Conservation (phyloP, 345 rosid genomes). For the Litchi chinensis region DNA sequence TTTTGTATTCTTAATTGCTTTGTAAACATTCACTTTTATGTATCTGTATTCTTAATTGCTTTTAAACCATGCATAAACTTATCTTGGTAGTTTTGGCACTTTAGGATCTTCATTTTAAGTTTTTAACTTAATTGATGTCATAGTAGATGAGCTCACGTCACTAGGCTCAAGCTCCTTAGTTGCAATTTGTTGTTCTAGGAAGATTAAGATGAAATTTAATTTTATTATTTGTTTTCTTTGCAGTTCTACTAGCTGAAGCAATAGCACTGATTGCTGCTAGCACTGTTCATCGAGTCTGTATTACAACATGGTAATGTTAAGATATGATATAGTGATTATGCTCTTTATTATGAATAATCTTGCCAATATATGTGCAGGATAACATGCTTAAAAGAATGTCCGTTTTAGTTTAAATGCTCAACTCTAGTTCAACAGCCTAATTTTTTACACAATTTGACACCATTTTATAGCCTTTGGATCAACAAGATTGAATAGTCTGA, state of each 20-base stretch:
- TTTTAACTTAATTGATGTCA: constrained; percentile 1
- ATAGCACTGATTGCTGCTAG: constrained; percentile 72
- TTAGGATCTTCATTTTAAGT: background rate
- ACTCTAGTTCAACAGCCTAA: background rate
- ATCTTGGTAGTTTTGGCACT: background rate
- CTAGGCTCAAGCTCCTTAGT: background rate
- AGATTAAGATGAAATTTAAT: background rate
- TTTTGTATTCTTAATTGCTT: background rate
- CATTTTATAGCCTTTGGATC: background rate
- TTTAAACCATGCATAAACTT: background rate
- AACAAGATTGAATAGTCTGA: background rate
- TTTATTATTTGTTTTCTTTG: constrained; percentile 20
- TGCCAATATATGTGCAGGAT: background rate
- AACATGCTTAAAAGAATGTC: background rate
- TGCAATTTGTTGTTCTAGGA: constrained; percentile 12
- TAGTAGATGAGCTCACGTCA: background rate
- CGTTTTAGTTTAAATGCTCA: background rate
- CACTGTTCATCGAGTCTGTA: constrained; percentile 81
- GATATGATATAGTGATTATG: background rate
- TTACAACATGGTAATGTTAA: constrained; percentile 73
- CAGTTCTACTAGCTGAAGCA: constrained; percentile 71
- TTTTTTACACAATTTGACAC: background rate
- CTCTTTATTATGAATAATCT: background rate
- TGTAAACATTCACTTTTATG: background rate
- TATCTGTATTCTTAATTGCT: background rate